A percentile compares a stretch with the other conserved stretches of the same genome.
phyloP scores from a whole-genome alignment of 1,139 yeast species.

The Candida labiduridarum region DNA sequence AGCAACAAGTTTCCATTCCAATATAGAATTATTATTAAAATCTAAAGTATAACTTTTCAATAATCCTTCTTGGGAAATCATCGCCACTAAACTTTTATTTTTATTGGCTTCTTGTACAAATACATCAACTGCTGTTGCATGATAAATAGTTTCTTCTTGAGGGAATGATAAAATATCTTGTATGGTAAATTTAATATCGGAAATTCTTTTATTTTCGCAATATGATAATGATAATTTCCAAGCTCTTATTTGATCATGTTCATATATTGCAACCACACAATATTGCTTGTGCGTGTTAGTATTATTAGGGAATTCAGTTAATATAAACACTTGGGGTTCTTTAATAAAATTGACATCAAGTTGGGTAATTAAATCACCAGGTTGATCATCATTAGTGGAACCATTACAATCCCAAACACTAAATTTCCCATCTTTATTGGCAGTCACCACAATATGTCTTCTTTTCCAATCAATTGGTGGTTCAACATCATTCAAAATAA shows the following conservation, averaged over 20 bases:
- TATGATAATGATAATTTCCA: slow-evolving; percentile 29
- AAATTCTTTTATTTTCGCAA: slow-evolving; percentile 20
- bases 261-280: slow-evolving; percentile 31
- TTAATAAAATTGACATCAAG: slow-evolving; percentile 15
- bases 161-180: slow-evolving; percentile 30
- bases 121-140: slow-evolving; percentile 61
- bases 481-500: slow-evolving; percentile 35
- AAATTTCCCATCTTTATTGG: slow-evolving; percentile 56
- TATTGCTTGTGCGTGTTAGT: slow-evolving; percentile 16
- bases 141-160: slow-evolving; percentile 36
- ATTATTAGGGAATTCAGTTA: slow-evolving; percentile 21
- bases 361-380: slow-evolving; percentile 28
- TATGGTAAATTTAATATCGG: slow-evolving; percentile 20
- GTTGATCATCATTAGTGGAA: slow-evolving; percentile 27
- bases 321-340: slow-evolving; percentile 32
- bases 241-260: slow-evolving; percentile 24
- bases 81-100: slow-evolving; percentile 55
- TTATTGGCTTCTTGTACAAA: slow-evolving; percentile 36
- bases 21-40: slow-evolving; percentile 7
- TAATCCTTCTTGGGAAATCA: slow-evolving; percentile 57
- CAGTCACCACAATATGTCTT: slow-evolving; percentile 47
- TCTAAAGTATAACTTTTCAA: slow-evolving; percentile 44
- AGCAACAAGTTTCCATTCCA: slow-evolving; percentile 55
- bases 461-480: slow-evolving; percentile 21
- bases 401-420: slow-evolving; percentile 68